Percentiles rank a stretch among this genome's conserved stretches.
Conservation (phyloP, 768 basidiomycete genomes). For the Termitomyces sp. region DNA sequence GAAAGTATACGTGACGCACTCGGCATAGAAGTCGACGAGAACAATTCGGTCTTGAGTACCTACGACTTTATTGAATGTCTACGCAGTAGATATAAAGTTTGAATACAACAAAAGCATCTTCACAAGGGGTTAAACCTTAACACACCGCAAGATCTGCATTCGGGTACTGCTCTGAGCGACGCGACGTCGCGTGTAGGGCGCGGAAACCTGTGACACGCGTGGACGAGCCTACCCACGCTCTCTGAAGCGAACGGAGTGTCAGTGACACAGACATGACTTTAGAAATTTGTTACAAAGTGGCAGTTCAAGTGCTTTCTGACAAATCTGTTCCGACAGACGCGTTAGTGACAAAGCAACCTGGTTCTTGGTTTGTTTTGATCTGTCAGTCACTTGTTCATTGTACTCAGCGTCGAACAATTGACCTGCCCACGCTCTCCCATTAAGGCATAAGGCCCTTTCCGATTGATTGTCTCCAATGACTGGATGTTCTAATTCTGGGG, state of each 20-base stretch:
- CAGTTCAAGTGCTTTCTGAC: not conserved
- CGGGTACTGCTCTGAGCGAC: constrained; percentile 35
- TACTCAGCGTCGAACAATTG: not conserved
- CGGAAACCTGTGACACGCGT: constrained; percentile 8
- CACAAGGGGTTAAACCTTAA: not conserved
- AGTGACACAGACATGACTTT: constrained; percentile 5
- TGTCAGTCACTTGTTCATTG: not conserved
- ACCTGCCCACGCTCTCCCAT: not conserved
- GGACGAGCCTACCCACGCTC: not conserved
- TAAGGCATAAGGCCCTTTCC: not conserved
- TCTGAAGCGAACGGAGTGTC: constrained; percentile 5
- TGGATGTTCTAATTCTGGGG: not conserved
- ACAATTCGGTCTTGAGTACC: constrained; percentile 46
- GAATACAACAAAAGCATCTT: not conserved
- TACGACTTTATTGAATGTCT: constrained; percentile 36
- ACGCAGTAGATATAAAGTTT: not conserved
- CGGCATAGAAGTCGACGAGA: constrained; percentile 77
- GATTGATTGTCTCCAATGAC: not conserved
- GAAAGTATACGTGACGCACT: constrained; percentile 41
- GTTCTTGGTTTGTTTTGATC: not conserved
- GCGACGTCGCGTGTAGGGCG: constrained; percentile 38
- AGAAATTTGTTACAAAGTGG: not conserved
- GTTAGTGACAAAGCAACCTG: not conserved
- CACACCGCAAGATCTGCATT: constrained; percentile 42
- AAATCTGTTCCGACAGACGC: not conserved